Evolutionary conservation across 1,284 basidiomycete species (phyloP), one percentile per base, ranked within the genome.

Genomic region (Papiliotrema nemorosa): DNA sequence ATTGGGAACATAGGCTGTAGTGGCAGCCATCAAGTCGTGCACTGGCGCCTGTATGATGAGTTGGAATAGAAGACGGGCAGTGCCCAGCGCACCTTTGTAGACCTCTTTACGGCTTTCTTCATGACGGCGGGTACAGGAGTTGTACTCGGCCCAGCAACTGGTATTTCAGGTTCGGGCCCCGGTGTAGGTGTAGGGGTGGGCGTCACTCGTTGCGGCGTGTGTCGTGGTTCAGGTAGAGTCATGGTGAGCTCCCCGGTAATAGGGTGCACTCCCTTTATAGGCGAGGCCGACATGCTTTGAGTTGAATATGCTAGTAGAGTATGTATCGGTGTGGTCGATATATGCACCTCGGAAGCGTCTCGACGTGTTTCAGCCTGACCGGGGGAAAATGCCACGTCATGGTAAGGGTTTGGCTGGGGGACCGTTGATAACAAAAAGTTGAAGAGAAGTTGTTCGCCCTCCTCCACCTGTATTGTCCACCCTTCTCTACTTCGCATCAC

Each of bases 1-100:
- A 22, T 63, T 63, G 2, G 70, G 70, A 0, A 71, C 68, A 49
- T 59, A 66, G 3, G 69, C 68, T 0, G 60, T 61, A 3, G 70
- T 73, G 49, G 67, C 67, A 9, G 63, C 53, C 7, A 64, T 50
- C 3, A 60, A 44, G 22, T 58, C 55, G 37, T 65, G 61, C 3
- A 53, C 39, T 42, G 64, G 58, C 40, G 58, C 48, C 54, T 51
- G 24, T 14, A 39, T 14, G 31, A 16, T 43, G n/a, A 49, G 38
- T 29, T 43, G 7, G 5, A 20, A 25, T 29, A n/a, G n/a, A 22
- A 4, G 21, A n/a, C 4, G 5, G n/a, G 21, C 18, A 3, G 3
- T 16, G 6, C 5, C 7, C 14, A 41, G 34, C 47, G 21, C 40
- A 49, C 47, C 29, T 31, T 42, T 6, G 26, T 38, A 34, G 43